Evolutionary conservation across 2,329 filamentous ascomycete genomes (phyloP), one percentile per base, ranked within the genome.

Genomic region (Cylindrodendrum hubeiense): DNA sequence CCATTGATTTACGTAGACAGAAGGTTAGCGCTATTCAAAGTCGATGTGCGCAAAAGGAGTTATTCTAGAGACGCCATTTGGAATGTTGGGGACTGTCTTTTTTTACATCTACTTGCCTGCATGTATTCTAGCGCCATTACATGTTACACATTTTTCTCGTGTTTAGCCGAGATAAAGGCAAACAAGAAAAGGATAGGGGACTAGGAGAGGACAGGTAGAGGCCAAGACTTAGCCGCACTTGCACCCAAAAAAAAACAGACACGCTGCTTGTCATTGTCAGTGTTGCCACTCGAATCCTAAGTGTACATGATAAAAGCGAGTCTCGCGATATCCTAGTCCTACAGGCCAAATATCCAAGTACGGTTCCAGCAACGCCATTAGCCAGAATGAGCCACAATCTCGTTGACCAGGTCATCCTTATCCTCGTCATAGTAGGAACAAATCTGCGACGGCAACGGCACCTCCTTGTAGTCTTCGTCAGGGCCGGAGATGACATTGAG

Each of bases 361-460:
- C 30, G 13, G 37, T 33, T 26, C 47, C n/a, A 21, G 41, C 44
- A 17, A 21, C 21, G 21, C 19, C 21, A 10, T 47, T 85, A 98
- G 61, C 95, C 95, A 68, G 93, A 90, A 82, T 98, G 95, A 75
- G 96, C 94, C 19, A 99, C 96, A 79, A 99, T 98, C 86, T 98
- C 95, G 76, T 90, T 97, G 28, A 95, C 87, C 68, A 98, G 78
- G 69, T 92, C 89, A 22, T 93, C 92, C 80, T 94, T 88, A 54
- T 77, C 84, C 79, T 91, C 77, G 63, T 93, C 83, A 88, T 85
- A 87, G 85, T 93, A 85, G 77, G 94, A 89, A 79, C 94, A 90
- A 75, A 98, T 92, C 84, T 99, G 96, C 76, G 95, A 93, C 0
- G 96, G 96, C 65, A 98, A 80, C 1, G 96, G 91, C 57, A 93